phyloP scores from a whole-genome alignment of 1,139 yeast species.

The Casaregolazyma lundiana region DNA sequence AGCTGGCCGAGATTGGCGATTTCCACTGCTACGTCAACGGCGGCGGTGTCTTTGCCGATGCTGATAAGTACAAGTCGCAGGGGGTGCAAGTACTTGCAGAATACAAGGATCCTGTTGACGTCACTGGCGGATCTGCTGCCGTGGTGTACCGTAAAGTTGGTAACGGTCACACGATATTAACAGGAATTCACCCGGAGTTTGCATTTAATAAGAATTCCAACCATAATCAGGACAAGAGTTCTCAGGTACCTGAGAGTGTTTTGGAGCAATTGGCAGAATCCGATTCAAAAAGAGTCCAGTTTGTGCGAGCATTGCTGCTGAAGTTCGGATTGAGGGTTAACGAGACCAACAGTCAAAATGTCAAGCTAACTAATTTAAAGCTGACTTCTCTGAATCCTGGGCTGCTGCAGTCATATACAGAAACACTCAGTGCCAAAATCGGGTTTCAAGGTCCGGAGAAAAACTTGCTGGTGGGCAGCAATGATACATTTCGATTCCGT shows the following conservation, averaged over 20 bases:
- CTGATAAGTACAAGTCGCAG: constrained; percentile 42
- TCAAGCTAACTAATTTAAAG: constrained; percentile 62
- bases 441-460: constrained; percentile 41
- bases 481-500: constrained; percentile 40
- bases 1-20: constrained; percentile 12
- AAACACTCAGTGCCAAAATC: constrained; percentile 34
- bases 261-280: constrained; percentile 37
- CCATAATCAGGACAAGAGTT: constrained; percentile 21
- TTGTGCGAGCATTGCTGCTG: constrained; percentile 51
- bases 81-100: constrained; percentile 67
- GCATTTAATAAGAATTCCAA: constrained; percentile 20
- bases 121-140: constrained; percentile 49
- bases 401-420: constrained; percentile 29
- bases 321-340: constrained; percentile 68
- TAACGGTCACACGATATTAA: constrained; percentile 67
- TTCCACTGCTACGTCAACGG: constrained; percentile 67
- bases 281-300: constrained; percentile 48
- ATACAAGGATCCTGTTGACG: constrained; percentile 47
- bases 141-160: constrained; percentile 66
- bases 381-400: constrained; percentile 37
- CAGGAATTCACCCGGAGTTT: constrained; percentile 91
- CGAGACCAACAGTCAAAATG: constrained; percentile 44
- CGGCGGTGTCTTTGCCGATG: constrained; percentile 80
- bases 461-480: constrained; percentile 45
- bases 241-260: constrained; percentile 38